Evolutionary conservation across 805 yeast species (phyloP).

Genomic region (Clavispora asparagi): DNA sequence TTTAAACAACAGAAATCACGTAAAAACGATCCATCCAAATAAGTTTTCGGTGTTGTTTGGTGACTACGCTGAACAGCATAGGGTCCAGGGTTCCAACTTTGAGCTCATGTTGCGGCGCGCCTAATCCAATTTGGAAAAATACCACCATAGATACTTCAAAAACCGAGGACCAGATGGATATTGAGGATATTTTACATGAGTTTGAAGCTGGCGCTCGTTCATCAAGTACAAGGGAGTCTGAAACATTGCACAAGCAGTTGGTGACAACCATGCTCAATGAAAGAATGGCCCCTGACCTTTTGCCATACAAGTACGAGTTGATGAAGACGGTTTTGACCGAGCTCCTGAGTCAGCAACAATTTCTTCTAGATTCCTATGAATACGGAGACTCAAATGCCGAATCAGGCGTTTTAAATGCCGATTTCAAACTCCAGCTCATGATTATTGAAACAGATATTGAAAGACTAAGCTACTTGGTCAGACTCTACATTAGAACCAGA

Average conservation of each 20-base stretch:
- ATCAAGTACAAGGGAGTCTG: background rate
- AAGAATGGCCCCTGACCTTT: constrained; percentile 79
- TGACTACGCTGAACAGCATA: background rate
- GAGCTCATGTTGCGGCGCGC: background rate
- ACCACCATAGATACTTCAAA: background rate
- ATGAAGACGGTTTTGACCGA: constrained; percentile 54
- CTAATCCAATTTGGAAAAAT: background rate
- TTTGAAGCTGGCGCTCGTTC: constrained; percentile 39
- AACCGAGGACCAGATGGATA: constrained; percentile 36
- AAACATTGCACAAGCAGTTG: constrained; percentile 36
- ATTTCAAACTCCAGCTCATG: constrained; percentile 72
- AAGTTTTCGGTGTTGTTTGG: background rate
- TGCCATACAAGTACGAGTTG: constrained; percentile 63
- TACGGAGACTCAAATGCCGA: constrained; percentile 50
- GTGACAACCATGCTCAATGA: constrained; percentile 76
- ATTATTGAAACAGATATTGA: constrained; percentile 91
- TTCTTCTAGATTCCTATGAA: constrained; percentile 71
- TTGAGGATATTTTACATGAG: constrained; percentile 67
- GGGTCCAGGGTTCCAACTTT: background rate
- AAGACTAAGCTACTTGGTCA: constrained; percentile 72
- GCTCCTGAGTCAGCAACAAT: constrained; percentile 66
- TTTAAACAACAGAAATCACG: too few species aligned
- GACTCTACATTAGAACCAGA: constrained; percentile 77
- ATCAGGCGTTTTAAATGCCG: constrained; percentile 27
- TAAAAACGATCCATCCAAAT: too few species aligned